Base-by-base conservation (phyloP, 2,329 filamentous ascomycete genomes). In the Thyridium curvatum region DNA sequence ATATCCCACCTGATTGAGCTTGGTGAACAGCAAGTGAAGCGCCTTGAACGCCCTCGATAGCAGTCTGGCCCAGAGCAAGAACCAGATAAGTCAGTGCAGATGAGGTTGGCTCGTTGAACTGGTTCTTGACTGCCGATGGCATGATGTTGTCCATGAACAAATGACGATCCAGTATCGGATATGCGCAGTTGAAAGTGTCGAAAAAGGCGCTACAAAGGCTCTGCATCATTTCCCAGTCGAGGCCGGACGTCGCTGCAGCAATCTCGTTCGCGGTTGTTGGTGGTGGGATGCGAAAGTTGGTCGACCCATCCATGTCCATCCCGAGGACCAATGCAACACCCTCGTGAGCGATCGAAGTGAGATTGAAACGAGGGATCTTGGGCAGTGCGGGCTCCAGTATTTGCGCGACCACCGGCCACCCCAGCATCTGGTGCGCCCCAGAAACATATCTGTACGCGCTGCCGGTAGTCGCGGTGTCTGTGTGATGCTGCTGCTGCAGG, bases 121-220 rank as follows among this genome's bases (percentile, higher is more conserved):
- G 69, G 12, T 59, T 61, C 30, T 70, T 50, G 3, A 79, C 62
- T 6, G 61, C 54, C 2, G 60, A 55, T 6, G 21, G 21, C 8
- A 80, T 51, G 3, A 63, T 68, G 30, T 66, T 61, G 8, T 65
- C 61, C 44, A 67, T 58, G 52, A 81, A 82, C 16, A 56, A 59
- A 28, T 74, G 66, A n/a, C 72, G 63, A 44, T 79, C 74, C 50
- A 82, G 61, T 30, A 82, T 66, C 1, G 77, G 77, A 47, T 72
- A 71, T 12, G 79, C 50, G 12, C 76, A 61, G 50, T 81, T 80
- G 56, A 77, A 76, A 2, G 67, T 72, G 47, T 77, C 70, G 50
- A 82, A 82, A 49, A 76, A 82, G 1, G 67, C 64, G 35, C 71
- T 72, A 41, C 66, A 66, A 30, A 76, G 60, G 17, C 61, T 59